Percentiles rank a stretch among this genome's conserved stretches.
Evolutionary conservation across 1,284 basidiomycete genomes (phyloP).

Genomic region (Trametes versicolor): DNA sequence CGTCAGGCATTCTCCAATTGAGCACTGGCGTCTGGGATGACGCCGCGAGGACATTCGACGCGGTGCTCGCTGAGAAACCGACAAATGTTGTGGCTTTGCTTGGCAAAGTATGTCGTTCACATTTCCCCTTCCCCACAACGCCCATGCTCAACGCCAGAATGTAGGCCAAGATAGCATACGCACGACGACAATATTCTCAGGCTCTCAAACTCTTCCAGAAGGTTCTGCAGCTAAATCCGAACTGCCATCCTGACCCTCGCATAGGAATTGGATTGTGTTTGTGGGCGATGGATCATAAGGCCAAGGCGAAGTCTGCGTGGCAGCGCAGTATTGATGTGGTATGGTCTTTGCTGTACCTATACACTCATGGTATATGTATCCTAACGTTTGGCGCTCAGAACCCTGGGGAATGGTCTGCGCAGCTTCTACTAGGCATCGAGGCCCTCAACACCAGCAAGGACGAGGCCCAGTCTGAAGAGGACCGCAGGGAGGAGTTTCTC

Average conservation of each 20-base stretch:
- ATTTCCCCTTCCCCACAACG: not conserved
- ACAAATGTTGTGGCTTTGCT: conserved; percentile 85
- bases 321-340: conserved; percentile 86
- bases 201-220: conserved; percentile 88
- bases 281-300: conserved; percentile 86
- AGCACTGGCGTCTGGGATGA: conserved; percentile 83
- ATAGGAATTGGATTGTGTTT: conserved; percentile 94
- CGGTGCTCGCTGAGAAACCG: conserved; percentile 81
- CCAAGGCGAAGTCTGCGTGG: conserved; percentile 88
- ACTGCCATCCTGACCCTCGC: conserved; percentile 87
- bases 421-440: conserved; percentile 85
- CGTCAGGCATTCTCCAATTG: conserved; percentile 81
- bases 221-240: conserved; percentile 79
- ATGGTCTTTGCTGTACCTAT: conserved; percentile 39
- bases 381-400: conserved; percentile 56
- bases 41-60: conserved; percentile 82
- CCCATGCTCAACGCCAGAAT: conserved; percentile 2
- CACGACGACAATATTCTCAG: conserved; percentile 78
- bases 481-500: conserved; percentile 65
- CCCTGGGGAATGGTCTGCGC: conserved; percentile 78
- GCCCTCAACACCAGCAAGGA: conserved; percentile 85
- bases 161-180: conserved; percentile 86
- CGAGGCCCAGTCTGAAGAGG: conserved; percentile 63
- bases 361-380: not conserved
- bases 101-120: conserved; percentile 65